A percentile compares a stretch with the other conserved stretches of the same genome.
Evolutionary conservation across 164 flowering plant genomes (phyloP).

Genomic region (Brasenia schreberi): DNA sequence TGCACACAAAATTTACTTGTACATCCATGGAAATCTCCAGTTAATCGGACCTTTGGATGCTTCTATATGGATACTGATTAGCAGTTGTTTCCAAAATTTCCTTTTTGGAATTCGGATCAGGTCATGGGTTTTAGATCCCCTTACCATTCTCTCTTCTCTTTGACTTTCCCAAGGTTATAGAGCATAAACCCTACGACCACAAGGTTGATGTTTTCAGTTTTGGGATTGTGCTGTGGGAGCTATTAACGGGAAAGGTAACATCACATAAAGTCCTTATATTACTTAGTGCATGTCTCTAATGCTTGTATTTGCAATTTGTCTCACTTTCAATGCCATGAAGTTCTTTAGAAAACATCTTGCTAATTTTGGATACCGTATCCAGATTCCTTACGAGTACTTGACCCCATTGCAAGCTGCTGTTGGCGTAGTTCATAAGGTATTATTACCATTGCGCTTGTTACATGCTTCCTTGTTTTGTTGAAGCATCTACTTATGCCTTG

Average conservation of each 20-base stretch:
- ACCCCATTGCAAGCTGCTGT: conserved; percentile 95
- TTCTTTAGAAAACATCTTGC: too few species aligned
- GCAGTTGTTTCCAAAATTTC: neutral
- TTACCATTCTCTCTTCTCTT: neutral
- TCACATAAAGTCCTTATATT: neutral
- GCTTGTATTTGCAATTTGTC: too few species aligned
- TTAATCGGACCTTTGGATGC: neutral
- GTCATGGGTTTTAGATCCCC: neutral
- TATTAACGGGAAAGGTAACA: conserved; percentile 29
- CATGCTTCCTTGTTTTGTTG: too few species aligned
- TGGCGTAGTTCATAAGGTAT: conserved; percentile 92
- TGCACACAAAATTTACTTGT: too few species aligned
- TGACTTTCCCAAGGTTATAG: conserved; percentile 55
- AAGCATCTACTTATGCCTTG: too few species aligned
- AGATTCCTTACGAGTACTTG: conserved; percentile 69
- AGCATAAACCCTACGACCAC: conserved; percentile 32
- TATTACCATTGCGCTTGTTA: too few species aligned
- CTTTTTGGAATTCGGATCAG: too few species aligned
- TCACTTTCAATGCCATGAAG: too few species aligned
- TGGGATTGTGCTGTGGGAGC: conserved; percentile 34
- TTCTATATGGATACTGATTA: neutral
- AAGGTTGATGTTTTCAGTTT: conserved; percentile 37
- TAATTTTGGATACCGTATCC: conserved; percentile 2
- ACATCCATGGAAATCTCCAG: too few species aligned
- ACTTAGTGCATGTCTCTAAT: too few species aligned